Evolutionary conservation across 805 yeast species (phyloP).

Genomic region (Saccharomycopsis synnaedendra): DNA sequence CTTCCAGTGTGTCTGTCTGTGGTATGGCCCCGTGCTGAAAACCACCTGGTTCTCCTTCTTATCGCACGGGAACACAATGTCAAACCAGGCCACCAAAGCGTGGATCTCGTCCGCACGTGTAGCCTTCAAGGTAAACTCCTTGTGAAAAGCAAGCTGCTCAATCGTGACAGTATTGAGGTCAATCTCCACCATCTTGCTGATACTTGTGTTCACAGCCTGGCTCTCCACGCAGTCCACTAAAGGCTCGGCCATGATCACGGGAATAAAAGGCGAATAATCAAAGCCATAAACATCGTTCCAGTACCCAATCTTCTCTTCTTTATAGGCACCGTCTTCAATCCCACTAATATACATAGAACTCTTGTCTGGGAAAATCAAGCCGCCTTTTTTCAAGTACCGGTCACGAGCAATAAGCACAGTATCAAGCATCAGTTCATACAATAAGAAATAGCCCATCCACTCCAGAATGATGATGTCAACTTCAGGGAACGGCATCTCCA

Average conservation of each 20-base stretch:
- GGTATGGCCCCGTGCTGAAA: slow-evolving; percentile 92
- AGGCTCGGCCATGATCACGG: slow-evolving; percentile 84
- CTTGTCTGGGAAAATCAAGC: slow-evolving; percentile 90
- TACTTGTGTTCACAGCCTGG: slow-evolving; percentile 61
- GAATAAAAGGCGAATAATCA: slow-evolving; percentile 85
- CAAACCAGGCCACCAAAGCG: slow-evolving; percentile 92
- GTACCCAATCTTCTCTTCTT: slow-evolving; percentile 79
- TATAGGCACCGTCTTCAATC: slow-evolving; percentile 86
- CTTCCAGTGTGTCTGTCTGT: slow-evolving; percentile 96
- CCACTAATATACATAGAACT: slow-evolving; percentile 85
- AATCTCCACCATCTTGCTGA: slow-evolving; percentile 60
- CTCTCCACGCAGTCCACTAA: slow-evolving; percentile 91
- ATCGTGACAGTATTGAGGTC: slow-evolving; percentile 84
- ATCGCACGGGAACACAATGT: slow-evolving; percentile 72
- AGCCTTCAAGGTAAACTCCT: slow-evolving; percentile 60
- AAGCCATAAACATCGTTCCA: slow-evolving; percentile 98
- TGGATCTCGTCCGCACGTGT: slow-evolving; percentile 73
- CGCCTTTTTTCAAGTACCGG: slow-evolving; percentile 64
- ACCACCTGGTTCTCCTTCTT: slow-evolving; percentile 35
- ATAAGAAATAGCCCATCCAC: slow-evolving; percentile 98
- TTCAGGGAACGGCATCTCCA: slow-evolving; percentile 67
- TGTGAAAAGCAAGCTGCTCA: slow-evolving; percentile 68
- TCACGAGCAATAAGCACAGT: slow-evolving; percentile 93
- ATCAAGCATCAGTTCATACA: slow-evolving; percentile 96
- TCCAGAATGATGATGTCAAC: slow-evolving; percentile 95